Base-by-base conservation (phyloP, 2,329 filamentous ascomycete genomes). In the Grosmannia serpens region DNA sequence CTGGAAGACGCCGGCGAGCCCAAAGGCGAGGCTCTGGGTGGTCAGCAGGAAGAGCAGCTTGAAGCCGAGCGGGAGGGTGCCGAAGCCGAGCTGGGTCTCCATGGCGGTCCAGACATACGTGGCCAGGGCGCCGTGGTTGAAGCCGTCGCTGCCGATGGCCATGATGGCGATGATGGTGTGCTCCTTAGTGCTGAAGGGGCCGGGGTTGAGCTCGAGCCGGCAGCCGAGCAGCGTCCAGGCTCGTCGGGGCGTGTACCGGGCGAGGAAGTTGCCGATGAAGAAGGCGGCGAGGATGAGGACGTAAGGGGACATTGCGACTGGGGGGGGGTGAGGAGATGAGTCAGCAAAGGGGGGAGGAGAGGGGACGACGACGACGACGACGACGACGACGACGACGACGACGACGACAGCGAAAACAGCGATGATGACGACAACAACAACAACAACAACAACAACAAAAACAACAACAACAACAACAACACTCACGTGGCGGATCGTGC, bases 191-290 rank as follows among this genome's bases (percentile, higher is more conserved):
- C 77, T 78, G 65, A 84, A 83, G 3, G 75, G 76, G 0, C 79
- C 79, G 0, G 80, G 79, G 63, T 82, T 82, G 15, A 81, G 70
- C 5, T 73, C 75, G 65, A 79, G 76, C 27, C 73, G 71, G 29
- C 73, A 64, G 15, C 77, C 77, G 60, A 75, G 77, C 22, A 79
- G 63, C 1, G 71, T 78, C 50, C 81, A 75, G 35, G 74, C 69
- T 60, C 67, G 72, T 20, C 70, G 68, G 0, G 82, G 81, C 66
- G 84, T 70, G 38, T 79, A 67, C 54, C 70, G 73, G 17, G 81
- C 79, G 83, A 83, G 86, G 6, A 73, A 75, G 56, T 79, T 76
- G 4, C 84, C 83, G 20, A 85, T 69, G 0, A 82, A 81, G 75
- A 81, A 85, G 2, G 81, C 80, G 50, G 85, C 75, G 56, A 85